Base-by-base conservation (phyloP, 176 grass and related monocot genomes). In the Musa troglodytarum region DNA sequence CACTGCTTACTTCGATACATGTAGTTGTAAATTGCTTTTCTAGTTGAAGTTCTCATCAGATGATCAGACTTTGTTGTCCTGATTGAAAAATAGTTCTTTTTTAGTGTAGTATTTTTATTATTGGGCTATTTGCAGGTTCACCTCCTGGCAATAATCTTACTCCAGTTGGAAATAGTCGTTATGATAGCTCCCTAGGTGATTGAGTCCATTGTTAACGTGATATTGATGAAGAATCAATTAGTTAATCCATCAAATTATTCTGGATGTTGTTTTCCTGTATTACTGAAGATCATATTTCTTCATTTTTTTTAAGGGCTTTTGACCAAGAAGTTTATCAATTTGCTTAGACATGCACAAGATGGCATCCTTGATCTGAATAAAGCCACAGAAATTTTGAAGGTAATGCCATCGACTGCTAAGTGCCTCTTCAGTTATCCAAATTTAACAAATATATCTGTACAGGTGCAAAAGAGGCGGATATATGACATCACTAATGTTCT, bases 401-500 rank as follows among this genome's bases (percentile, higher is more conserved):
- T 94, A 64, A 20, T 63, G 3, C 63, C 65, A 53, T 52, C 50
- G 51, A 68, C 54, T 78, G 24, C 77, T 75, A 17, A 65, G 43
- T 52, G 28, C 10, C 5, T 53, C 7, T 17, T 34, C 69, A 65
- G 25, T 72, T 52, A 17, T 13, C 11, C 21, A 26, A 50, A 1
- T 50, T 80, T 53, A 43, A 20, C 1, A 63, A 29, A 63, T 7
- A 16, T 81, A 86, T 88, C 61, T 76, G 73, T 67, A 67, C 73
- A 99, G 95, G 91, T 94, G 73, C 76, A 87, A 65, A 99, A 99
- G 79, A 85, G 95, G 63, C 81, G 91, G 34, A 87, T 99, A 52
- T 99, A 99, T 94, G 95, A 99, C 80, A 94, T 99, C 68, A 99
- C 91, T 78, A 99, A 99, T 81, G 95, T 99, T 54, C 95, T 99